Percentiles rank a stretch among this genome's conserved stretches.
phyloP scores from a whole-genome alignment of 306 rosid species.

The Lathyrus sativus region DNA sequence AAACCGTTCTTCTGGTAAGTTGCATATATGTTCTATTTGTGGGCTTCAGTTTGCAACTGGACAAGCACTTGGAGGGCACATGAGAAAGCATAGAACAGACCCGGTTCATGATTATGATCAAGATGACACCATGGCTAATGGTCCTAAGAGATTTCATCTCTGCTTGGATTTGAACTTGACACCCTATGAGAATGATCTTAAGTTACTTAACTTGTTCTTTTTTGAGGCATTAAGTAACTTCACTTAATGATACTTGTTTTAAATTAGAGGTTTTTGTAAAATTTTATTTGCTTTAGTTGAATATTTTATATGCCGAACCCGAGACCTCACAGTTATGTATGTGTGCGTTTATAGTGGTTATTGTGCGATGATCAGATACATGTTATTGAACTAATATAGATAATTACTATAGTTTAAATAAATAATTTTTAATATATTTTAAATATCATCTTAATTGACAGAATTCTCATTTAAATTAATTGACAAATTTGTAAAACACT shows the following conservation, averaged over 20 bases:
- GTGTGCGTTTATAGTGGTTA: no score
- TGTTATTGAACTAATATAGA: no score
- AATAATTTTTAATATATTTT: no score
- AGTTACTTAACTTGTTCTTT: background rate
- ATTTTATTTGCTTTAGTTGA: constrained; percentile 20
- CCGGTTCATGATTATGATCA: background rate
- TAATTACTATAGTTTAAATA: no score
- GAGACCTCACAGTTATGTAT: no score
- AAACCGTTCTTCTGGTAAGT: constrained; percentile 26
- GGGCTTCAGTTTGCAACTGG: constrained; percentile 62
- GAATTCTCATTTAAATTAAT: no score
- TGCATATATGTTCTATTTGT: constrained; percentile 62
- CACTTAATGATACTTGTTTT: background rate
- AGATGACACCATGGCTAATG: constrained; percentile 33
- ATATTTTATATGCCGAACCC: background rate
- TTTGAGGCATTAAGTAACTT: background rate
- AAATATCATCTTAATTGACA: no score
- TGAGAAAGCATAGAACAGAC: constrained; percentile 64
- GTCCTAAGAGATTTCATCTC: constrained; percentile 28
- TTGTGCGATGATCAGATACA: no score
- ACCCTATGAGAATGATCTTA: constrained; percentile 47
- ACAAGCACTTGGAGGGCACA: constrained; percentile 83
- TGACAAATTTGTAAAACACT: no score
- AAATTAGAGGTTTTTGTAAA: background rate
- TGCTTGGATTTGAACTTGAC: constrained; percentile 56